phyloP scores from a whole-genome alignment of 2,329 filamentous ascomycete species.

The Aspergillus unguis region DNA sequence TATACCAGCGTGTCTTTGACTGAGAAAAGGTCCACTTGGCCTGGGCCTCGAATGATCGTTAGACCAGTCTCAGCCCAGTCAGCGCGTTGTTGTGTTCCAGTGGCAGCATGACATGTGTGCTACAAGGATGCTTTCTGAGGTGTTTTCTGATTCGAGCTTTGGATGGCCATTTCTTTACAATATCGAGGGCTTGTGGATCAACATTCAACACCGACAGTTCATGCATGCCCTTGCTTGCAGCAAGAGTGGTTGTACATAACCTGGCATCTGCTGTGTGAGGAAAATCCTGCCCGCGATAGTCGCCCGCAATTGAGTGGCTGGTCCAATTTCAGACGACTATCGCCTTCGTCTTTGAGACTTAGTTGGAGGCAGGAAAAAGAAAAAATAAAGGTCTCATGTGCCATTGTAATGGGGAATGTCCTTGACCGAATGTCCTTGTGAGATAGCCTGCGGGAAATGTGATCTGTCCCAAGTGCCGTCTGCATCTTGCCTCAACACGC shows the following conservation, averaged over 20 bases:
- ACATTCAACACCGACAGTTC: constrained; percentile 9
- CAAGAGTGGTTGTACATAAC: constrained; percentile 10
- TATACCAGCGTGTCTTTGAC: background rate
- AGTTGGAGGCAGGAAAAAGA: background rate
- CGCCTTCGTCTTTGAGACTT: no score
- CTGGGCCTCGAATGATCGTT: constrained; percentile 24
- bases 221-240: constrained; percentile 20
- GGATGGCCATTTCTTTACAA: background rate
- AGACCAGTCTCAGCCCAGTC: constrained; percentile 17
- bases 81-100: constrained; percentile 6
- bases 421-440: background rate
- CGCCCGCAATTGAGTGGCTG: constrained; percentile 15
- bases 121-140: background rate
- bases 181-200: constrained; percentile 1
- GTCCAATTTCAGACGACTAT: background rate
- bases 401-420: background rate
- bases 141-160: background rate
- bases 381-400: background rate
- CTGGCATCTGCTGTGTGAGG: constrained; percentile 9
- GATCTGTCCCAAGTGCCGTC: background rate
- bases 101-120: constrained; percentile 8
- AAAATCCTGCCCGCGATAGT: constrained; percentile 13
- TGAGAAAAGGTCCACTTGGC: constrained; percentile 16
- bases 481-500: background rate
- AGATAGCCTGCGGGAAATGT: background rate